Conservation (phyloP, 345 rosid species). For the Dipteronia dyeriana region DNA sequence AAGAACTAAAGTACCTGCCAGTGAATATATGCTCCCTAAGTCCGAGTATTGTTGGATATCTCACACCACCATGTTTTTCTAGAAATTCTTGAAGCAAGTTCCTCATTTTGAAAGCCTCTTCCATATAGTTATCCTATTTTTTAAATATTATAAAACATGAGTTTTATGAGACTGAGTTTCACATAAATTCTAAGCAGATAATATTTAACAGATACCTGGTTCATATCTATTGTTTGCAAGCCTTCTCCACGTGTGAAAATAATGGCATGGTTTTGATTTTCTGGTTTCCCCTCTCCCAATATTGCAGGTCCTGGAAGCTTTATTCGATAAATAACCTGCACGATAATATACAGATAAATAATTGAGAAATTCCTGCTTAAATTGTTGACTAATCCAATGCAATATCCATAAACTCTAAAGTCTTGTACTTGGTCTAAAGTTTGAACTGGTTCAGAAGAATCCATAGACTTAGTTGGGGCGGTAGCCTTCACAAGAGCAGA, state of each 20-base stretch:
- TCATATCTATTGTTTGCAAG: constrained; percentile 67
- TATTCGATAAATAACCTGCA: constrained; percentile 53
- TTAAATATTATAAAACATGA: neutral
- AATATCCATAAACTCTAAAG: neutral
- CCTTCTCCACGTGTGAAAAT: constrained; percentile 68
- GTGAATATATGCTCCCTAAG: constrained; percentile 83
- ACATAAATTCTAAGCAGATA: neutral
- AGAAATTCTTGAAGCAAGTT: constrained; percentile 78
- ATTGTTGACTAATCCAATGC: neutral
- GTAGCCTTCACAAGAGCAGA: constrained; percentile 77
- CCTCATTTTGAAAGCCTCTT: constrained; percentile 86
- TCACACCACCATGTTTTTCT: constrained; percentile 63
- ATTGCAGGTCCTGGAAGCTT: constrained; percentile 64
- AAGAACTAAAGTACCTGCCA: constrained; percentile 47
- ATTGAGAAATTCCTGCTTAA: neutral
- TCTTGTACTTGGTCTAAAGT: constrained; percentile 62
- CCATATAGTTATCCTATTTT: constrained; percentile 76
- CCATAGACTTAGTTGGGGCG: constrained; percentile 56
- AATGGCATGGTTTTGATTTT: constrained; percentile 63
- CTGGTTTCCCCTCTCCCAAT: constrained; percentile 66
- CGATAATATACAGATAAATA: constrained; percentile 16
- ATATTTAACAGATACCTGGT: constrained; percentile 38
- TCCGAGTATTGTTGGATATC: constrained; percentile 73
- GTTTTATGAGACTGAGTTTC: neutral
- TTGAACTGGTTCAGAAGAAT: constrained; percentile 69